Evolutionary conservation across 768 basidiomycete species (phyloP), one percentile per base, ranked within the genome.

Genomic region (Lyophyllum shimeji): DNA sequence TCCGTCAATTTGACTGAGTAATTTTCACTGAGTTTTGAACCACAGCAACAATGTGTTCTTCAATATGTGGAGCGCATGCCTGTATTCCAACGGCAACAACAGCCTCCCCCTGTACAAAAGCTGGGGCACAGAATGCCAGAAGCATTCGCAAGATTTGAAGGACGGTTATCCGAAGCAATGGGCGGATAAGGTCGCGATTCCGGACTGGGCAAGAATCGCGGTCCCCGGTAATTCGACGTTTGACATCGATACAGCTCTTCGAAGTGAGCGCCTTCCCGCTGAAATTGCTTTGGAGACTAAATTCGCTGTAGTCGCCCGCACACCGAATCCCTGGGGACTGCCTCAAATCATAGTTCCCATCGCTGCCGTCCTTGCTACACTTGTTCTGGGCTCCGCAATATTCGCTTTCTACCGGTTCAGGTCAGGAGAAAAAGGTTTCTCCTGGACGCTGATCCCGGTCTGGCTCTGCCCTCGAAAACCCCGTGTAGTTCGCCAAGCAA

Each of bases 291-390:
- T 39, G n/a, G 17, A 37, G 46, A 34, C 40, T 40, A 15, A 40
- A 17, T 12, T 23, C 23, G 20, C 21, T n/a, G 12, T n/a, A 62
- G 61, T 29, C 20, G 7, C 52, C 13, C 27, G 45, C 20, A 12
- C 43, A 37, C 33, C 48, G 6, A 54, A 24, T 17, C 13, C 52
- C 1, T 45, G 52, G 46, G 48, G 47, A 7, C 21, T 42, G 5
- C n/a, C 44, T 17, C 46, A 57, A 46, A 55, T 54, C n/a, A 39
- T 58, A 23, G 54, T 29, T 15, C 58, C 64, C 25, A 27, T 61
- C 18, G 49, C 52, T 7, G 33, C 43, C 11, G 50, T 58, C n/a
- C 13, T 63, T 9, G 53, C 47, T 27, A 23, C 55, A 2, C 31
- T 49, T 27, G 23, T 29, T 17, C 4, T 58, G 9, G 40, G 34